Evolutionary conservation across 2,329 filamentous ascomycete genomes (phyloP), one percentile per base, ranked within the genome.

Genomic region (Dactylella cylindrospora): DNA sequence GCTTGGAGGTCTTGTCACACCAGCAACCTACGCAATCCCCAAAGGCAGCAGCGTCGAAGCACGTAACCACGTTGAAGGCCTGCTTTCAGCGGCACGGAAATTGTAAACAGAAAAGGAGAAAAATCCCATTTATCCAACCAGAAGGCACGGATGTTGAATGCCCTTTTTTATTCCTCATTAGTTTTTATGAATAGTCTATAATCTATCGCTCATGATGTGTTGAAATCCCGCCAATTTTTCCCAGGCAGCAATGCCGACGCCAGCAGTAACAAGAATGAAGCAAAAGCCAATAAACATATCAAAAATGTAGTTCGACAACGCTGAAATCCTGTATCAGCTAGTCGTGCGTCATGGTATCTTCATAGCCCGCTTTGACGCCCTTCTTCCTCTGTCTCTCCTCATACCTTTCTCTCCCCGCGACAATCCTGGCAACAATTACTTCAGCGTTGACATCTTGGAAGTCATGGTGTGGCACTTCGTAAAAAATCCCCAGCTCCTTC

Each of bases 341-440:
- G n/a, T 46, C 51, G 20, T 64, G 59, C 8, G 59, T 57, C 59
- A 64, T 64, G 9, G 46, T 33, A 6, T 46, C 82, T 73, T 97
- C 93, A 0, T 82, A 80, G 40, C 84, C 79, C 0, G 85, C 84
- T 76, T 98, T 98, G 67, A 89, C 81, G 8, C 90, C 86, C 77
- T 98, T 98, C 67, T 85, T 84, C 46, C 87, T 79, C 76, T 98
- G 93, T 61, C 93, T 79, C 69, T 89, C 93, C 75, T 97, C 91
- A 73, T 96, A 98, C 71, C 88, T 80, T 59, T 85, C 85, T 26
- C 90, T 80, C 69, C 88, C 90, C 73, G 84, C 86, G 78, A 97
- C 78, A 71, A 98, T 98, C 25, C 93, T 79, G 67, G 86, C 82
- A 40, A 98, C 90, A 68, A 98, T 97, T 68, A 93, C 85, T 2